phyloP scores from a whole-genome alignment of 805 yeast genomes.

The Candida peoriensis region DNA sequence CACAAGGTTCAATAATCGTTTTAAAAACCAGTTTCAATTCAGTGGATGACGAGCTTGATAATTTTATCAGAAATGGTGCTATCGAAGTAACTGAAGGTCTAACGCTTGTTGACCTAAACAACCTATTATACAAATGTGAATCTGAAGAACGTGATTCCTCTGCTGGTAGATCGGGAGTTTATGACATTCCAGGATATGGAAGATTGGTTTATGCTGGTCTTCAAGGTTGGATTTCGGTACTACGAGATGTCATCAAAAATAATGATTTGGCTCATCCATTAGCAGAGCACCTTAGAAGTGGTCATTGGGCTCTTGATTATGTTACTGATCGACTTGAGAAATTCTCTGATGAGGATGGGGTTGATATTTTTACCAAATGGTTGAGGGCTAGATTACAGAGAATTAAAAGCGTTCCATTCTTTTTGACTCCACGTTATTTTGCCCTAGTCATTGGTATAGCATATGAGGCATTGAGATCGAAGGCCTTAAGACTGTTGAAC shows the following conservation, averaged over 20 bases:
- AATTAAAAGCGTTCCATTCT: constrained; percentile 66
- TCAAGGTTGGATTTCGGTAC: constrained; percentile 82
- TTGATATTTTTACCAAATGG: constrained; percentile 64
- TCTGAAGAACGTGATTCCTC: constrained; percentile 84
- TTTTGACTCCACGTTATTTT: constrained; percentile 82
- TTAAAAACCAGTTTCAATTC: constrained; percentile 64
- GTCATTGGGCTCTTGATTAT: constrained; percentile 87
- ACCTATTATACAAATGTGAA: constrained; percentile 70
- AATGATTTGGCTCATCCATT: constrained; percentile 84
- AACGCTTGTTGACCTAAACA: constrained; percentile 65
- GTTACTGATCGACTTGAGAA: constrained; percentile 55
- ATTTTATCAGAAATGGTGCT: constrained; percentile 69
- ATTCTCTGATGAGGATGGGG: constrained; percentile 42
- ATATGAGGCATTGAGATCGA: constrained; percentile 72
- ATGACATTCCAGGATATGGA: constrained; percentile 71
- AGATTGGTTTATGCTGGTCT: constrained; percentile 80
- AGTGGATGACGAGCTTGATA: constrained; percentile 62
- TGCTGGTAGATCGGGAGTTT: constrained; percentile 66
- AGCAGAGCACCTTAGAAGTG: constrained; percentile 73
- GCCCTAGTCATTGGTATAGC: constrained; percentile 77
- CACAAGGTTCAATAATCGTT: constrained; percentile 88
- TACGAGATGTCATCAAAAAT: constrained; percentile 53
- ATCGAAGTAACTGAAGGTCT: constrained; percentile 62
- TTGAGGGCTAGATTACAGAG: constrained; percentile 56
- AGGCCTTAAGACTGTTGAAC: constrained; percentile 56